Conservation (phyloP, 2,329 filamentous ascomycete genomes). For the Verticillium nonalfalfae region DNA sequence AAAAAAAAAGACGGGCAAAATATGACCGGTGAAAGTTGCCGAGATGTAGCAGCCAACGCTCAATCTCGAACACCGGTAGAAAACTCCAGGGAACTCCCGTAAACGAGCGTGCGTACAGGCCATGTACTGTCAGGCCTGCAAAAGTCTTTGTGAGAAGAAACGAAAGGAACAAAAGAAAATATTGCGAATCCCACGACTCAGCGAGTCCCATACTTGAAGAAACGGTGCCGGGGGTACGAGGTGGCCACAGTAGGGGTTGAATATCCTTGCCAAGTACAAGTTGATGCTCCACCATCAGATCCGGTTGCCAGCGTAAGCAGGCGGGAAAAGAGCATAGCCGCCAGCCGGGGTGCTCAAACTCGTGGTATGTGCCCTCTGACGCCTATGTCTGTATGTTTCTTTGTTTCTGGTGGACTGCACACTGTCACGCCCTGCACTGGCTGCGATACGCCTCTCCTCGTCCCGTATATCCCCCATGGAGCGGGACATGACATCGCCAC, state of each 20-base stretch:
- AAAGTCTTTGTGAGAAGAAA: background rate
- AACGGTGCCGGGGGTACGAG: too few species aligned
- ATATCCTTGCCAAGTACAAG: background rate
- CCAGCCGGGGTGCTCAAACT: slow-evolving; percentile 37
- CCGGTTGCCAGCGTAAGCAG: slow-evolving; percentile 20
- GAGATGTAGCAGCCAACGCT: background rate
- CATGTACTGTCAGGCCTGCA: background rate
- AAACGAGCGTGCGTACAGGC: background rate
- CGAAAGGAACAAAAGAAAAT: background rate
- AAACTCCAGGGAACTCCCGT: background rate
- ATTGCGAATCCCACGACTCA: background rate
- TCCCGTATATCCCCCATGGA: slow-evolving; percentile 8
- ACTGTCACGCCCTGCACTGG: slow-evolving; percentile 15
- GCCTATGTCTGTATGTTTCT: slow-evolving; percentile 21
- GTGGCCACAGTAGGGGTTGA: too few species aligned
- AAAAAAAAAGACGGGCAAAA: slow-evolving; percentile 2
- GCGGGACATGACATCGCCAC: slow-evolving; percentile 6
- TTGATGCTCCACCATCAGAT: slow-evolving; percentile 16
- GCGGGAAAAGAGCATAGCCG: slow-evolving; percentile 40
- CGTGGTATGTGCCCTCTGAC: slow-evolving; percentile 37
- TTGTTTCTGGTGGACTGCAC: slow-evolving; percentile 19
- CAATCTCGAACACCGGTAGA: background rate
- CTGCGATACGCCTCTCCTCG: slow-evolving; percentile 1
- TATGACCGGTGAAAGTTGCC: background rate
- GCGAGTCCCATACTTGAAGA: too few species aligned